Conservation (phyloP, 2,329 filamentous ascomycete species). For the Hypoxylon sp. region DNA sequence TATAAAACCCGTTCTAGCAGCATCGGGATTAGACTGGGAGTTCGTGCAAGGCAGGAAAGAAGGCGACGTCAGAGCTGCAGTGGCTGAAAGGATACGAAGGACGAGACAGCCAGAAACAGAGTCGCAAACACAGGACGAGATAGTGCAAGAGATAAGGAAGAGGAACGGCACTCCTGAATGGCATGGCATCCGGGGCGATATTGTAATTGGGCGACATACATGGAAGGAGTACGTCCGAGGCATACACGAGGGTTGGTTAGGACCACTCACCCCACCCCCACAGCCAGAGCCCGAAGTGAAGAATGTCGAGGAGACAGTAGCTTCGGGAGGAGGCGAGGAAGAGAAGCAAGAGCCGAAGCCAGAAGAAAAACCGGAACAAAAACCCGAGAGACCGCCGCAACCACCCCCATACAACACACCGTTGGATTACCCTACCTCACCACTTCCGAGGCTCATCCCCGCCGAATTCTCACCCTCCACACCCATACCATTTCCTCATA, state of each 20-base stretch:
- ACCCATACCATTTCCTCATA: constrained; percentile 85
- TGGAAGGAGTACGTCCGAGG: constrained; percentile 99
- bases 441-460: constrained; percentile 77
- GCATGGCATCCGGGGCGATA: constrained; percentile 82
- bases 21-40: constrained; percentile 94
- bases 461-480: constrained; percentile 79
- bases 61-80: constrained; percentile 89
- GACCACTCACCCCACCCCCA: constrained; percentile 78
- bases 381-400: constrained; percentile 72
- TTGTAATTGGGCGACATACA: constrained; percentile 90
- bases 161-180: constrained; percentile 79
- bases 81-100: constrained; percentile 89
- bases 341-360: constrained; percentile 59
- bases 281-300: constrained; percentile 49
- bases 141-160: constrained; percentile 74
- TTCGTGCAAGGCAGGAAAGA: constrained; percentile 92
- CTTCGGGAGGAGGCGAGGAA: constrained; percentile 56
- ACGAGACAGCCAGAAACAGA: constrained; percentile 70
- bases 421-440: constrained; percentile 77
- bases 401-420: constrained; percentile 81
- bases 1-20: constrained; percentile 91
- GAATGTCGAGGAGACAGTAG: constrained; percentile 45
- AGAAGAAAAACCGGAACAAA: constrained; percentile 63
- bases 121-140: constrained; percentile 69
- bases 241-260: constrained; percentile 95